These are phyloP conservation scores for Thalassiosira mediterranea DNA, from an alignment of 352 stramenopile genomes.

Conservation along the genomic window DNA sequence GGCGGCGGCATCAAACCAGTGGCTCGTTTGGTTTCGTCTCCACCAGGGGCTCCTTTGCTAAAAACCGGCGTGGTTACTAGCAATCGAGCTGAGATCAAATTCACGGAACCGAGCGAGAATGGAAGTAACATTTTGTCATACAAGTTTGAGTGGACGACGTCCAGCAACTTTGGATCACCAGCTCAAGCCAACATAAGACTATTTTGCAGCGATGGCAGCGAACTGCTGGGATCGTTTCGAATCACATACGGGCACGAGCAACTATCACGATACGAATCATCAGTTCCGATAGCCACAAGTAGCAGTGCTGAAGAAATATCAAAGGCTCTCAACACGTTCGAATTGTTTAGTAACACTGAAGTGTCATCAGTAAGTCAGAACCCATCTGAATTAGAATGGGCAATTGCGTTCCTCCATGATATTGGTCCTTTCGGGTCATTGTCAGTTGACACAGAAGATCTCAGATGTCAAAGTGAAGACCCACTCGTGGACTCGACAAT, in stretches of 20 bases:
- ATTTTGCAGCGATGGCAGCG: constrained; percentile 44
- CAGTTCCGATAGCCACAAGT: constrained; percentile 43
- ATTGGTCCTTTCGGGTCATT: constrained; percentile 41
- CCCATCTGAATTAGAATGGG: constrained; percentile 48
- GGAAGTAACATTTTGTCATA: constrained; percentile 70
- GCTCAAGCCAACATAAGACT: constrained; percentile 37
- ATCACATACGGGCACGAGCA: constrained; percentile 45
- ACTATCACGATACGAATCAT: constrained; percentile 17
- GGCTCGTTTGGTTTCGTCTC: constrained; percentile 29
- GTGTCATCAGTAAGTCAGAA: constrained; percentile 23
- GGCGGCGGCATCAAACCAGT: constrained; percentile 57
- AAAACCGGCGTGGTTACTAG: constrained; percentile 48
- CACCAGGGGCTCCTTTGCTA: constrained; percentile 41
- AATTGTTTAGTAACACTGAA: constrained; percentile 37
- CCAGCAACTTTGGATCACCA: constrained; percentile 32
- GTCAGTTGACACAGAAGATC: constrained; percentile 43
- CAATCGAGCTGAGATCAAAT: constrained; percentile 53
- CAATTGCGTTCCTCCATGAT: constrained; percentile 53
- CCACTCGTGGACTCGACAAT: constrained; percentile 37
- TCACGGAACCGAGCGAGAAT: constrained; percentile 68
- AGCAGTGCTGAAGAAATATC: constrained; percentile 37
- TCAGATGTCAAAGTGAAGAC: constrained; percentile 58
- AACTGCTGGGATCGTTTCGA: constrained; percentile 46
- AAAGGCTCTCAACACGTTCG: constrained; percentile 42
- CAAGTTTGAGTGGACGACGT: constrained; percentile 70